A percentile compares a stretch with the other conserved stretches of the same genome.
Conservation (phyloP, 306 rosid genomes). For the Malus fusca region DNA sequence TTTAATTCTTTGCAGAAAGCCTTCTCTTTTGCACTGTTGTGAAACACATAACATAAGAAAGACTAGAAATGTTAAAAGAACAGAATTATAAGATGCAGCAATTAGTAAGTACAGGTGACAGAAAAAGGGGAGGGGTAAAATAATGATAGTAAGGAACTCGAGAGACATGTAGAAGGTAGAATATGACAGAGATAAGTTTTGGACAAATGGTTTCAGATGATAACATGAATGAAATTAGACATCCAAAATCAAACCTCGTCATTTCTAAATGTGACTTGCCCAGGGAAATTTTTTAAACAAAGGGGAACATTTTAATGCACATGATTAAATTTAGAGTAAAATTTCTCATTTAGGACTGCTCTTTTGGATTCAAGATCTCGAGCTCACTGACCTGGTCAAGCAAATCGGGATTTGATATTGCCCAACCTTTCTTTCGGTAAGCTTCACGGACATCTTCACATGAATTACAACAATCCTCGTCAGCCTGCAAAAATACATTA, state of each 20-base stretch:
- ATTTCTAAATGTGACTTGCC: background rate
- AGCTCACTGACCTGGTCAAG: constrained; percentile 75
- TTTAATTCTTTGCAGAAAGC: constrained; percentile 86
- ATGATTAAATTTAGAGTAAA: background rate
- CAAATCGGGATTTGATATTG: constrained; percentile 79
- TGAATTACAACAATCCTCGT: constrained; percentile 84
- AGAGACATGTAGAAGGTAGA: background rate
- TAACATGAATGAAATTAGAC: background rate
- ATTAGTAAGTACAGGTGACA: background rate
- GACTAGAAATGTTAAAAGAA: background rate
- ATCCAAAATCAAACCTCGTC: background rate
- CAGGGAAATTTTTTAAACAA: background rate
- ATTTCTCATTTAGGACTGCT: background rate
- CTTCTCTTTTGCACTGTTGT: constrained; percentile 94
- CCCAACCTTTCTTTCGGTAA: constrained; percentile 95
- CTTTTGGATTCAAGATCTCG: constrained; percentile 13
- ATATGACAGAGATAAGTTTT: background rate
- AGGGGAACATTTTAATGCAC: background rate
- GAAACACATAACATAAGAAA: constrained; percentile 14
- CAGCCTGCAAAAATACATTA: constrained; percentile 40
- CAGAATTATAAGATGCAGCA: background rate
- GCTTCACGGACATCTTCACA: constrained; percentile 99
- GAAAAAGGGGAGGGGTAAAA: background rate
- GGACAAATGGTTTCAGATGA: background rate
- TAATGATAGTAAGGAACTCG: background rate